Evolutionary conservation across 2,329 filamentous ascomycete genomes (phyloP), one percentile per base, ranked within the genome.

Genomic region (Colletotrichum eremochloae): DNA sequence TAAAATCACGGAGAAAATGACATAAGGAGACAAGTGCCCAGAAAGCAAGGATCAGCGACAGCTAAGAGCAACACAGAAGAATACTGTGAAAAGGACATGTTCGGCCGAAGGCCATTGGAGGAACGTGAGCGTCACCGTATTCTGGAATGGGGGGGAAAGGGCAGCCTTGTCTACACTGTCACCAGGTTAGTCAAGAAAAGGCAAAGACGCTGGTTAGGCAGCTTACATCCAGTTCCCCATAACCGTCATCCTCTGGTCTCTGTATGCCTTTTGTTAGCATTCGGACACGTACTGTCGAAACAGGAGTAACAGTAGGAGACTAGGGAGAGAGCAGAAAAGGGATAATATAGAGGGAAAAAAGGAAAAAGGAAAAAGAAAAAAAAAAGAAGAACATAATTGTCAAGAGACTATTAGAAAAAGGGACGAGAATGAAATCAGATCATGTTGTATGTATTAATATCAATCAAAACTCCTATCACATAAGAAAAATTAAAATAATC

Each of bases 401-500:
- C 6, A 38, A n/a, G 24, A 9, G 9, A 5, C 2, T 8, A 33
- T 40, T 24, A 11, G 40, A 15, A 29, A 48, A 24, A 44, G 7
- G 9, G n/a, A 46, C 31, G 12, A 48, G 1, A 15, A 15, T 8
- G 24, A 5, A 20, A 48, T 18, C 5, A 36, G 29, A n/a, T 40
- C 20, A 66, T 65, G 29, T 9, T 40, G 20, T 48, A 15, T 61
- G 31, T 53, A 36, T 52, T 52, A 9, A 52, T 31, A 11, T n/a
- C 46, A 33, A 18, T 44, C 1, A 55, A 60, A 71, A 64, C 69
- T 64, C 65, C 69, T 58, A 53, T 36, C 50, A 42, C n/a, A 12
- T 14, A 50, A 31, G 24, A 58, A 52, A 48, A 24, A 20, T n/a
- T 31, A 33, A 57, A 71, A 57, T 52, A 71, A 57, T 52, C 57